Conservation (phyloP, 768 basidiomycete species). For the Auricularia cornea region DNA sequence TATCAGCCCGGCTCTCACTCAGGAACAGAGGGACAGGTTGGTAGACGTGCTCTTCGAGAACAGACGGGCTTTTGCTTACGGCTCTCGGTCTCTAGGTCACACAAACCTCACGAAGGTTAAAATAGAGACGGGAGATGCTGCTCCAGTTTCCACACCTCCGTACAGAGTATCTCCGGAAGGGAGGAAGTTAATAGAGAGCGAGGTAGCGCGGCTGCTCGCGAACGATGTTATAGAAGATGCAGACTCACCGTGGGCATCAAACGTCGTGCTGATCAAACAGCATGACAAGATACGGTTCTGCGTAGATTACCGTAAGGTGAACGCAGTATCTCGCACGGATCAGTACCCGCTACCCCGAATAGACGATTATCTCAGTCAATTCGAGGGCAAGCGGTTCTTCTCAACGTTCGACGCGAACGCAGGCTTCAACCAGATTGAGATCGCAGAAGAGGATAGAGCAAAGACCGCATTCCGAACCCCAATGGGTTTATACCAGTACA, state of each 20-base stretch:
- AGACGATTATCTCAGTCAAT: constrained; percentile 20
- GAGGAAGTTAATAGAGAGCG: not conserved
- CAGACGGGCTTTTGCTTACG: not conserved
- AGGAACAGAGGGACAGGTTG: not conserved
- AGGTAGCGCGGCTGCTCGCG: not conserved
- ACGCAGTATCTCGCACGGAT: constrained; percentile 20
- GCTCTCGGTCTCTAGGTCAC: not conserved
- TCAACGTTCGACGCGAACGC: constrained; percentile 29
- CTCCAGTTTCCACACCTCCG: not conserved
- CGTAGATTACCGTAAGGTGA: not conserved
- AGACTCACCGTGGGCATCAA: constrained; percentile 25
- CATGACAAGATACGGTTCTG: no score
- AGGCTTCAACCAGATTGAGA: constrained; percentile 22
- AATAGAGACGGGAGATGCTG: not conserved
- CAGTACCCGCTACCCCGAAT: constrained; percentile 24
- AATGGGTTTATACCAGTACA: constrained; percentile 32
- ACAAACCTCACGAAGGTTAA: not conserved
- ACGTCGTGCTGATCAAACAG: no score
- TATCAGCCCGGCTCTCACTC: not conserved
- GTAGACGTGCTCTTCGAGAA: not conserved
- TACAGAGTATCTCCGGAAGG: not conserved
- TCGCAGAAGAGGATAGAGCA: constrained; percentile 15
- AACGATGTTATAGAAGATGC: constrained; percentile 33
- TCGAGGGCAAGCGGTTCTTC: constrained; percentile 24
- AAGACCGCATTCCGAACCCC: constrained; percentile 33